These are phyloP conservation scores for Colletotrichum tofieldiae DNA, from an alignment of 2,329 filamentous ascomycete species.

Conservation along the genomic window DNA sequence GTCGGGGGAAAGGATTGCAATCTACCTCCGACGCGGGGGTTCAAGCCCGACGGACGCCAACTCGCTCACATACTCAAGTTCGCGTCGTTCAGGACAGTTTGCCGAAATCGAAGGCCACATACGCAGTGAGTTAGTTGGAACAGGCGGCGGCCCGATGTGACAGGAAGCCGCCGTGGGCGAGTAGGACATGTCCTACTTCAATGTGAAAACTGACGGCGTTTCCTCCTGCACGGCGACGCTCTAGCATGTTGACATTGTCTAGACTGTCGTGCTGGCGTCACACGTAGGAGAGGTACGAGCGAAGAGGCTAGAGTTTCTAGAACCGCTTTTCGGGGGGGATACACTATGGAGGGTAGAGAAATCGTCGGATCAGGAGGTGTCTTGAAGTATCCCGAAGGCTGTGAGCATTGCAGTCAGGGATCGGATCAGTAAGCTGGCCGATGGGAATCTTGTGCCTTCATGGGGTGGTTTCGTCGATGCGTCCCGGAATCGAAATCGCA, in stretches of 20 bases:
- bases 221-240: slow-evolving; percentile 7
- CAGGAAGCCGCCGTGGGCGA: background rate
- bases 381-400: background rate
- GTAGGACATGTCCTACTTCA: slow-evolving; percentile 21
- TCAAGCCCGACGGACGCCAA: background rate
- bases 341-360: background rate
- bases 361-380: slow-evolving; percentile 3
- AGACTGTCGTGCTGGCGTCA: background rate
- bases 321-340: background rate
- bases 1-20: background rate
- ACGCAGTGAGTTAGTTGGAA: background rate
- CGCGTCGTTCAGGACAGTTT: background rate
- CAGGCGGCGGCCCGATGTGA: background rate
- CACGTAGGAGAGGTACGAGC: background rate
- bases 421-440: too few relatives aligned
- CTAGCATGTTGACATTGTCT: background rate
- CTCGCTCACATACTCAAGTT: background rate
- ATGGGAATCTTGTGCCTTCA: background rate
- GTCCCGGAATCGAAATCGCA: background rate
- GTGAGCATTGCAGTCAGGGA: background rate
- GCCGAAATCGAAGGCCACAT: too few relatives aligned
- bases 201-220: background rate
- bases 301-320: slow-evolving; percentile 13
- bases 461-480: background rate
- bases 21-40: slow-evolving; percentile 18